Evolutionary conservation across 345 rosid genomes (phyloP), one percentile per base, ranked within the genome.

Genomic region (Melaleuca alternifolia): DNA sequence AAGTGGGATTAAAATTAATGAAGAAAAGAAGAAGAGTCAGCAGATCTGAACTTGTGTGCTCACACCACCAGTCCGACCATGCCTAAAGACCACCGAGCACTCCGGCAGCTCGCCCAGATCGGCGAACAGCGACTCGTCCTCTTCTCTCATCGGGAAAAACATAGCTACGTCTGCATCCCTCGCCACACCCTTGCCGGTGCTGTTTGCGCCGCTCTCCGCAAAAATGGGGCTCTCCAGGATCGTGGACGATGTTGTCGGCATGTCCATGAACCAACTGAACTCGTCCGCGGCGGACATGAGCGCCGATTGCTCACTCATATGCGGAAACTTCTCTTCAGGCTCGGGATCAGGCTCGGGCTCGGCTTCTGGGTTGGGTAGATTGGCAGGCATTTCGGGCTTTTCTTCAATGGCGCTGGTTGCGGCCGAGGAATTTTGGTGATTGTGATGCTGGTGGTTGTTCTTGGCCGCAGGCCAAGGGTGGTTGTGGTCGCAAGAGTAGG

Each of bases 101-200:
- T 98, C 99, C 89, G 99, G 99, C 90, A 98, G 90, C 94, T 97
- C 99, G 7, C 92, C 99, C 18, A 98, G 99, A 91, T 96, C 99
- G 75, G 99, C 99, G 89, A 95, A 96, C 89, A 98, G 85, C 51
- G 95, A 95, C 92, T 98, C 99, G 85, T 98, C 99, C 89, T 96
- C 97, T 65, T 94, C 96, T 50, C 95, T 84, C 91, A 94, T 89
- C 50, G 95, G 94, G 56, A 95, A 93, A 86, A 91, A 92, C 93
- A 95, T 62, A 15, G 92, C 92, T 87, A 92, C 48, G 88, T 95
- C 94, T 1, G 87, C 84, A 12, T 85, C 90, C 28, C 83, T 50
- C 3, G 87, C 54, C 20, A 9, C 21, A 20, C 65, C 37, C 24
- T 53, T 62, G 82, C 84, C n/a, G 41, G 56, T 30, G 20, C 41